Base-by-base conservation (phyloP, 2,329 filamentous ascomycete genomes). In the Penicillium sp. region DNA sequence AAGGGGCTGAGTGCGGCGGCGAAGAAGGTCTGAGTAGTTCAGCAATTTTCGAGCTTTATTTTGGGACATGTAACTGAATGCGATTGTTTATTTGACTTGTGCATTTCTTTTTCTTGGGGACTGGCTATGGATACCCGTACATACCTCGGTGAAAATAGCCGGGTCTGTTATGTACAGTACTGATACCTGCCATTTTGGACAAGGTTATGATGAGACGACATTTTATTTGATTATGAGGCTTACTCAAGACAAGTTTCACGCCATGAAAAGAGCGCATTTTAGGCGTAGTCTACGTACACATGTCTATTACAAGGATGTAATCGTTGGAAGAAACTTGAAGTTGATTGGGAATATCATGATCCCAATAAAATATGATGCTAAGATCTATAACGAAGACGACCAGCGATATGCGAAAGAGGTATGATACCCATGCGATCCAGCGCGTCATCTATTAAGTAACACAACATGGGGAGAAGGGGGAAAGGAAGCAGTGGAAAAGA, bases 1-100 rank as follows among this genome's bases (percentile, higher is more conserved):
- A 69, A 68, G 36, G 53, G 58, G 1, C 33, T 57, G n/a, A 64
- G 12, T 30, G n/a, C 52, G 15, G 53, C 48, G 2, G 45, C 52
- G 15, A 56, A 29, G 36, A 55, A 56, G 44, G 26, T 58, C 23
- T 58, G 29, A 62, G 15, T 9, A 5, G 12, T 2, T 26, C 36
- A 30, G 7, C 3, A 12, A 12, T n/a, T 17, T 37, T 12, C 7
- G 36, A 3, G 23, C 3, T 39, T 20, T 27, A 54, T 29, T n/a
- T 49, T 41, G 12, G 12, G 15, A 9, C n/a, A 9, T 27, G 15
- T 41, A 8, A 23, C 5, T 41, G 23, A 2, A 4, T 30, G 45
- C 43, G 36, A 54, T 45, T 44, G 30, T 49, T 37, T 42, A 52
- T n/a, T 33, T 47, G n/a, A n/a, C n/a, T n/a, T n/a, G n/a, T n/a